Evolutionary conservation across 192 early-diverging fungal genomes (phyloP), one percentile per base, ranked within the genome.

Genomic region (Linnemannia elongata): DNA sequence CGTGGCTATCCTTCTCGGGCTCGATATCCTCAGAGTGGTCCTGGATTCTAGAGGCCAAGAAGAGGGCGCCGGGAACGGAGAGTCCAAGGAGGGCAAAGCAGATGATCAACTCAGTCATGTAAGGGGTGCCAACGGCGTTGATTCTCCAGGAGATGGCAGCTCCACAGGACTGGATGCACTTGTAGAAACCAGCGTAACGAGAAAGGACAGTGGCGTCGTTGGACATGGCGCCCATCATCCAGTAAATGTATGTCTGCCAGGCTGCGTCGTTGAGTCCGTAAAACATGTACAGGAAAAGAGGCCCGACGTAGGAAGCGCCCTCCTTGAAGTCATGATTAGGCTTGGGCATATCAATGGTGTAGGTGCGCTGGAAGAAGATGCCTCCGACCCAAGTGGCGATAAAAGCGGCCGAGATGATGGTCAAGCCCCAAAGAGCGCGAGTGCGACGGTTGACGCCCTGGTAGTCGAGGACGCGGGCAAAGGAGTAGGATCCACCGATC

Each of bases 181-280:
- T 98, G 94, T 98, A 98, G 91, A 95, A 97, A 6, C 96, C 97
- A 70, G 93, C 92, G 78, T 94, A 96, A 69, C 94, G 92, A 30
- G 96, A 91, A 71, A 94, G 88, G 77, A 91, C 89, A 77, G 93
- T 92, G 78, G 92, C 91, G 88, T 98, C 95, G 88, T 97, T 97
- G 15, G 96, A 94, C 83, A 97, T 89, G 55, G 96, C 92, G 24
- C 96, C 97, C 83, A 98, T 94, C 39, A 98, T 80, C 96, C 96
- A 98, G 93, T 98, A 97, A 39, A 86, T 81, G 72, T 75, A 83
- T 57, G 87, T 88, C 90, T 98, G 97, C 91, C 94, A 97, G 76
- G 97, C 92, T 42, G 97, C 94, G 84, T 98, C 97, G 79, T 90
- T 92, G 7, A 96, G 45, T 49, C 97, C 97, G 86, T 94, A 97